A percentile compares a stretch with the other conserved stretches of the same genome.
These are phyloP conservation scores for Stevia rebaudiana DNA, from an alignment of 140 eudicot genomes.

Conservation along the genomic window DNA sequence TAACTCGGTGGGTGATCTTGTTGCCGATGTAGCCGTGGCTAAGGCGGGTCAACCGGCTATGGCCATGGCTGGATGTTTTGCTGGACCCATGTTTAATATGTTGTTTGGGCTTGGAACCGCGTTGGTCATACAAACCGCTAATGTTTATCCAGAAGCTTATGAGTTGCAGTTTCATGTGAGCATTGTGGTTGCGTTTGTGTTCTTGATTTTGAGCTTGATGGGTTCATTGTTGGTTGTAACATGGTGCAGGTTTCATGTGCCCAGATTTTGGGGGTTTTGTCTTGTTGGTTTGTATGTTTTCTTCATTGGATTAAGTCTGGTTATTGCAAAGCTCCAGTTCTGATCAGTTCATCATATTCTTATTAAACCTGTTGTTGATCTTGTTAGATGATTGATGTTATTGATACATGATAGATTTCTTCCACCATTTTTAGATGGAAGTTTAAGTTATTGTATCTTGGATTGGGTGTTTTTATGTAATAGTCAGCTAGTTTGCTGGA, in stretches of 20 bases:
- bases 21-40: slow-evolving; percentile 94
- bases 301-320: slow-evolving; percentile 62
- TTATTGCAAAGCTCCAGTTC: slow-evolving; percentile 62
- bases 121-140: slow-evolving; percentile 68
- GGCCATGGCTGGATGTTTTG: slow-evolving; percentile 99
- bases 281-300: slow-evolving; percentile 76
- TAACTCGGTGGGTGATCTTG: slow-evolving; percentile 93
- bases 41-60: slow-evolving; percentile 97
- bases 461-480: slow-evolving; percentile 1
- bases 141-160: slow-evolving; percentile 77
- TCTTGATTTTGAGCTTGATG: slow-evolving; percentile 83
- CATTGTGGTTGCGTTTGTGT: slow-evolving; percentile 83
- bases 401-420: slow-evolving; percentile 7
- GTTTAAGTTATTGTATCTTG: not conserved
- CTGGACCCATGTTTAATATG: slow-evolving; percentile 97
- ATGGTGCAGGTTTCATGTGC: slow-evolving; percentile 80
- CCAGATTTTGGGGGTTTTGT: slow-evolving; percentile 95
- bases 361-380: not conserved
- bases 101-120: slow-evolving; percentile 90
- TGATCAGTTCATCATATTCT: slow-evolving; percentile 26
- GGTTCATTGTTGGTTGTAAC: slow-evolving; percentile 86
- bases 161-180: slow-evolving; percentile 78
- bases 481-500: slow-evolving; percentile 7
- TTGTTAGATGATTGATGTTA: not conserved
- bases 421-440: slow-evolving; percentile 14